These are phyloP conservation scores for Cytospora mali DNA, from an alignment of 2,329 filamentous ascomycete genomes.

Conservation along the genomic window DNA sequence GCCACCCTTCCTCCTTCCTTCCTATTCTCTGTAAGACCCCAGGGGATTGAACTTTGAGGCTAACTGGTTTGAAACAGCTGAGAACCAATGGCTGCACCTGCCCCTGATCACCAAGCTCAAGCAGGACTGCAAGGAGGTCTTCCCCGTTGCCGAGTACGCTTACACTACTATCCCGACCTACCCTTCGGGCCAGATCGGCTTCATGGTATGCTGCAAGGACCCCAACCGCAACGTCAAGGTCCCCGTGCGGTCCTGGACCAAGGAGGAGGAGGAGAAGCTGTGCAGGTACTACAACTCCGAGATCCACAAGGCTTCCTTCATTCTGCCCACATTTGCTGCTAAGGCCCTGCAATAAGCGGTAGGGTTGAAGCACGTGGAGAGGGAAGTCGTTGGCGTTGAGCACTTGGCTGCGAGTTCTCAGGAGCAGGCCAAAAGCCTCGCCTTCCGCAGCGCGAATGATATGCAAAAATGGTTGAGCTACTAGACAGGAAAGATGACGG, in stretches of 20 bases:
- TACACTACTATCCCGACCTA: constrained; percentile 99
- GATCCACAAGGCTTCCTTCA: constrained; percentile 92
- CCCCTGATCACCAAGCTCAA: constrained; percentile 91
- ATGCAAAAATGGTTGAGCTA: neutral
- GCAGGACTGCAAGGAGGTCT: constrained; percentile 95
- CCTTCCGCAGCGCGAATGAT: neutral
- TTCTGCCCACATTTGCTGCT: constrained; percentile 91
- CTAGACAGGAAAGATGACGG: constrained; percentile 4
- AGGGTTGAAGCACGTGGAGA: neutral
- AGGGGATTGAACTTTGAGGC: neutral
- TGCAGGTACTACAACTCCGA: constrained; percentile 98
- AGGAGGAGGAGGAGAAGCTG: constrained; percentile 88
- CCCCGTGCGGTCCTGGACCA: constrained; percentile 78
- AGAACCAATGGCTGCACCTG: constrained; percentile 99
- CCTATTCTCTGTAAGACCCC: neutral
- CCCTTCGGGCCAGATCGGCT: constrained; percentile 97
- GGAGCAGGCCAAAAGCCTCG: neutral
- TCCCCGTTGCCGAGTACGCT: constrained; percentile 96
- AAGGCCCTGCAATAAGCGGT: constrained; percentile 64
- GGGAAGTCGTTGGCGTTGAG: neutral
- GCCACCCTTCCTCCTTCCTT: neutral
- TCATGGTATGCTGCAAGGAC: constrained; percentile 99
- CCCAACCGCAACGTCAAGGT: constrained; percentile 78
- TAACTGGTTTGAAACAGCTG: constrained; percentile 59
- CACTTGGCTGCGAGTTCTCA: neutral